Evolutionary conservation across 768 basidiomycete species (phyloP), one percentile per base, ranked within the genome.

Genomic region (Pisolithus sp.): DNA sequence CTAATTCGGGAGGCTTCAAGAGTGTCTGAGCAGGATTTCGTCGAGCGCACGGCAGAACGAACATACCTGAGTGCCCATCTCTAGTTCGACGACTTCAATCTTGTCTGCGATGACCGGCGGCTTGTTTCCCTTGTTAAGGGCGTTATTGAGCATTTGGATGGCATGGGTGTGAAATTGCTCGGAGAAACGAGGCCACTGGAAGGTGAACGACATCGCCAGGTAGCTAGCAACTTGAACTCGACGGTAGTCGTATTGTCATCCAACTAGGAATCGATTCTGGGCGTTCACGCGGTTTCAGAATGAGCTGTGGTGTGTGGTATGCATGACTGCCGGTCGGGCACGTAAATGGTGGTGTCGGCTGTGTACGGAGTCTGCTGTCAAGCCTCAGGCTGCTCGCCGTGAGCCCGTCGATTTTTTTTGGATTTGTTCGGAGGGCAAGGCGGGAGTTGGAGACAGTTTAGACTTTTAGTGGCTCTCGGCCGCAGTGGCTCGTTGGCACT

Each of bases 1-100:
- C 93, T 17, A 99, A 78, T 57, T 97, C 95, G 43, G 96, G 96
- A 10, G 96, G 95, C 93, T 97, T 59, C 5, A 23, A n/a, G 34
- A 20, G 13, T 34, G 42, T 60, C 36, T 58, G 52, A 48, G 49
- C 21, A 12, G 20, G 1, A 30, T 23, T 10, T 24, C 17, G 36
- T 30, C 4, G 2, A 23, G n/a, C 7, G 10, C 7, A 18, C 17
- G 40, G 42, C 30, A 21, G 20, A n/a, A 31, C 21, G 46, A 34
- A n/a, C 74, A 49, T 54, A 93, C 94, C 76, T 95, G 87, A 2
- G 89, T 92, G 36, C 96, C 96, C 96, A 99, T 98, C 71, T 97
- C 88, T n/a, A 99, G 74, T 67, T 98, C 96, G 49, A 96, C 89
- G 28, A 99, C 96, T 68, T 98, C 93, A 57, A 99, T 98, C 68